phyloP scores from a whole-genome alignment of 306 rosid species.

The Crataegus laevigata region DNA sequence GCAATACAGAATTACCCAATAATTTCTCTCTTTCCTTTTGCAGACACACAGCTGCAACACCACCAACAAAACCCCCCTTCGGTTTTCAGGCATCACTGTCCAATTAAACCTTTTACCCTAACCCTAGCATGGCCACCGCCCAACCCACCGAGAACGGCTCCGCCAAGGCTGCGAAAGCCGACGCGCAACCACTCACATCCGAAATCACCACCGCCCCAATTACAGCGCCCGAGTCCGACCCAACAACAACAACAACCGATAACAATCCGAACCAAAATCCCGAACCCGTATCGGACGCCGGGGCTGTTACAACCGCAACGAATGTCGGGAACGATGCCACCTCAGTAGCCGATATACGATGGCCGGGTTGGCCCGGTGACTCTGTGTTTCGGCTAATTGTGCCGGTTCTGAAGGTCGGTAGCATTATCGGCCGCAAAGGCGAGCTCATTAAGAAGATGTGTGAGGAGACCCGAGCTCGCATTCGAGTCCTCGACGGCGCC shows the following conservation, averaged over 20 bases:
- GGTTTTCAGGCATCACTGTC: neutral
- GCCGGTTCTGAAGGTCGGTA: slow-evolving; percentile 83
- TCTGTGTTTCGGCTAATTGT: slow-evolving; percentile 82
- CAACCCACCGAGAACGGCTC: slow-evolving; percentile 46
- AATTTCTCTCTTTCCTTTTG: too few species aligned
- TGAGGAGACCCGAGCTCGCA: slow-evolving; percentile 94
- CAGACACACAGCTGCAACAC: neutral
- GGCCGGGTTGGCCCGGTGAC: slow-evolving; percentile 99
- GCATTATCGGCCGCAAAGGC: slow-evolving; percentile 92
- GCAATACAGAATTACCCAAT: too few species aligned
- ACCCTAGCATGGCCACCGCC: slow-evolving; percentile 40
- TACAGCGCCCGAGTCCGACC: slow-evolving; percentile 14
- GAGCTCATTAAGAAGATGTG: slow-evolving; percentile 87
- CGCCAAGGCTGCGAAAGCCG: slow-evolving; percentile 6
- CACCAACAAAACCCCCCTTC: neutral
- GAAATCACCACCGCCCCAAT: slow-evolving; percentile 1
- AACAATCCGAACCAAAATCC: neutral
- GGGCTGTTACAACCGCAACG: slow-evolving; percentile 3
- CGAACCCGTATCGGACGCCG: slow-evolving; percentile 14
- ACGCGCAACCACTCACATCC: neutral
- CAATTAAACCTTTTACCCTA: slow-evolving; percentile 8
- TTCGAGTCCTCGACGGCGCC: slow-evolving; percentile 90
- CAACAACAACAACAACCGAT: neutral
- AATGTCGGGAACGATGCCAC: neutral
- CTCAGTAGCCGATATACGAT: slow-evolving; percentile 41